Percentiles rank a stretch among this genome's conserved stretches.
Conservation (phyloP, 2,329 filamentous ascomycete species). For the Xylariomycetidae sp. region DNA sequence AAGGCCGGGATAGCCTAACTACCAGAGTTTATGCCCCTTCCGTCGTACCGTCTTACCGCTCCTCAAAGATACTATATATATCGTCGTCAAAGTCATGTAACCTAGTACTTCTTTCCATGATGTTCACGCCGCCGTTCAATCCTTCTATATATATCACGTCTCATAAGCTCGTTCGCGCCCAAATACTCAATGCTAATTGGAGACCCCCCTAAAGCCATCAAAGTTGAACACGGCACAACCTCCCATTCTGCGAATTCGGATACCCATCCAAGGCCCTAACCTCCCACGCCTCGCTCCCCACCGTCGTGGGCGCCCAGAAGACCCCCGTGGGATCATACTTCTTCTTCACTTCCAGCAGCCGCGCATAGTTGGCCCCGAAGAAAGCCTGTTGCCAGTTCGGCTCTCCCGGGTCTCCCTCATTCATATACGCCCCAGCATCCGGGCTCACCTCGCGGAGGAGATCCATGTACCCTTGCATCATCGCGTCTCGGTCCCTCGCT, state of each 20-base stretch:
- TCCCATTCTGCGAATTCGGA: conserved; percentile 19
- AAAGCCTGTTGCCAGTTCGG: conserved; percentile 41
- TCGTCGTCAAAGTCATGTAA: too few species aligned
- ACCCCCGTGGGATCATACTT: conserved; percentile 41
- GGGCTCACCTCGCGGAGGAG: conserved; percentile 32
- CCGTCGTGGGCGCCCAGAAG: conserved; percentile 44
- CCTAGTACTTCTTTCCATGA: too few species aligned
- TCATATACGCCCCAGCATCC: conserved; percentile 42
- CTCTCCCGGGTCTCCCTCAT: conserved; percentile 48
- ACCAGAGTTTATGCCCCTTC: too few species aligned
- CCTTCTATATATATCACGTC: too few species aligned
- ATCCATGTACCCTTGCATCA: conserved; percentile 20
- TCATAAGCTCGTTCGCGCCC: too few species aligned
- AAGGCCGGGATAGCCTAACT: too few species aligned
- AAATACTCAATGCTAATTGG: too few species aligned
- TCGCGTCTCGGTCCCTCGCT: conserved; percentile 17
- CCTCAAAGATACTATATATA: too few species aligned
- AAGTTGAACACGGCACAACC: conserved; percentile 13
- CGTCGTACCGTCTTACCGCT: too few species aligned
- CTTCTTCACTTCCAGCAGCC: conserved; percentile 41
- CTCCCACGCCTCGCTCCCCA: conserved; percentile 49
- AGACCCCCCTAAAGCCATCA: neutral
- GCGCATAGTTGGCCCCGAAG: conserved; percentile 41
- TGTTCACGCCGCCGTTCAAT: too few species aligned
- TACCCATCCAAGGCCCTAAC: conserved; percentile 22